Percentiles rank a stretch among this genome's conserved stretches.
Evolutionary conservation across 2,329 filamentous ascomycete genomes (phyloP).

Genomic region (Pleoardoris graminearum): DNA sequence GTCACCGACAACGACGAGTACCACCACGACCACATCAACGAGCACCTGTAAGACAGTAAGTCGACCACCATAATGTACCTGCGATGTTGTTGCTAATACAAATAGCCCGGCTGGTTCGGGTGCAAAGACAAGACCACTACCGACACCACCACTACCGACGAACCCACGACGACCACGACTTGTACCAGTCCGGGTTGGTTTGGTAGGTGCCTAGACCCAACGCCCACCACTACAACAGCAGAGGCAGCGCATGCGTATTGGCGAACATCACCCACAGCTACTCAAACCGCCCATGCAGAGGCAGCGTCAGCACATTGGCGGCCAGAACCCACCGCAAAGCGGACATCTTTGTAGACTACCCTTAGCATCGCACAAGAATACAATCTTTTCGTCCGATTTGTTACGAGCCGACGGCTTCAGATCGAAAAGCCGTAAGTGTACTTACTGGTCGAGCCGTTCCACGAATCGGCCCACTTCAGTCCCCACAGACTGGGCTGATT

Average conservation of each 20-base stretch:
- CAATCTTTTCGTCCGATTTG: neutral
- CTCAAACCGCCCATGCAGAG: conserved; percentile 16
- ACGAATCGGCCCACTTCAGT: neutral
- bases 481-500: neutral
- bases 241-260: conserved; percentile 32
- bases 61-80: neutral
- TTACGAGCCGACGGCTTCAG: neutral
- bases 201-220: conserved; percentile 37
- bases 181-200: conserved; percentile 44
- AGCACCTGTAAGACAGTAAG: conserved; percentile 42
- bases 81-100: conserved; percentile 10
- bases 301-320: conserved; percentile 32
- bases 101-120: conserved; percentile 42
- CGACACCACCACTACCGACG: conserved; percentile 22
- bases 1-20: conserved; percentile 25
- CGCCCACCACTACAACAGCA: conserved; percentile 33
- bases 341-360: conserved; percentile 18
- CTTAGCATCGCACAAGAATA: neutral
- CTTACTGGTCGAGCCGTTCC: neutral
- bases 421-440: neutral
- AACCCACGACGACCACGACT: conserved; percentile 31
- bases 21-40: conserved; percentile 23
- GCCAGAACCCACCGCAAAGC: conserved; percentile 28
- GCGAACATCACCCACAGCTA: conserved; percentile 28
- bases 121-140: conserved; percentile 40